phyloP scores from a whole-genome alignment of 768 basidiomycete genomes.

The Lactarius pseudohatsudake region DNA sequence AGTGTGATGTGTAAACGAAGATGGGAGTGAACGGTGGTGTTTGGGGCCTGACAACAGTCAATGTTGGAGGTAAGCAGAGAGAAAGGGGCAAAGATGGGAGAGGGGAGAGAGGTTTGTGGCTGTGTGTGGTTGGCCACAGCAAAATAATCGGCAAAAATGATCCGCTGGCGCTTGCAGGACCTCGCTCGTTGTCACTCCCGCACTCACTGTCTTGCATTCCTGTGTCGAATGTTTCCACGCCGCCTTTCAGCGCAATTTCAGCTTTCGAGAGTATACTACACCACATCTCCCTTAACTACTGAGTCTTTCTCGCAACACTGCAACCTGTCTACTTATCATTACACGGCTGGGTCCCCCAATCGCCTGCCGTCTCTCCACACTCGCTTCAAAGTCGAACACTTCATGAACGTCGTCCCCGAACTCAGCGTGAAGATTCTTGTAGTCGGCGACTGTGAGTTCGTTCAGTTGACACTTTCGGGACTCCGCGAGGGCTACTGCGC shows the following conservation, averaged over 20 bases:
- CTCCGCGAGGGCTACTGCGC: constrained; percentile 94
- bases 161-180: background rate
- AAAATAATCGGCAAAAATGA: background rate
- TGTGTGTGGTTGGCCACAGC: constrained; percentile 1
- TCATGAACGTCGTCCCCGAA: constrained; percentile 80
- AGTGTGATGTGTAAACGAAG: constrained; percentile 27
- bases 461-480: constrained; percentile 76
- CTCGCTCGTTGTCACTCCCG: background rate
- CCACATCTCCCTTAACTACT: constrained; percentile 32
- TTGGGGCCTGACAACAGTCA: constrained; percentile 29
- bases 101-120: background rate
- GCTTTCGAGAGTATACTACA: background rate
- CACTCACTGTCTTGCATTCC: background rate
- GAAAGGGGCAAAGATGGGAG: background rate
- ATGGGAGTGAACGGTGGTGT: constrained; percentile 7
- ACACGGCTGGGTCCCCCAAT: constrained; percentile 88
- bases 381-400: constrained; percentile 94
- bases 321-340: constrained; percentile 85
- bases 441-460: constrained; percentile 78
- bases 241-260: too few species aligned
- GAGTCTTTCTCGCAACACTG: constrained; percentile 65
- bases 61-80: constrained; percentile 27
- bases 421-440: constrained; percentile 66
- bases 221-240: background rate
- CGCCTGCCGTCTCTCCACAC: constrained; percentile 87